A percentile compares a stretch with the other conserved stretches of the same genome.
phyloP scores from a whole-genome alignment of 768 basidiomycete genomes.

The Suillus paluster region DNA sequence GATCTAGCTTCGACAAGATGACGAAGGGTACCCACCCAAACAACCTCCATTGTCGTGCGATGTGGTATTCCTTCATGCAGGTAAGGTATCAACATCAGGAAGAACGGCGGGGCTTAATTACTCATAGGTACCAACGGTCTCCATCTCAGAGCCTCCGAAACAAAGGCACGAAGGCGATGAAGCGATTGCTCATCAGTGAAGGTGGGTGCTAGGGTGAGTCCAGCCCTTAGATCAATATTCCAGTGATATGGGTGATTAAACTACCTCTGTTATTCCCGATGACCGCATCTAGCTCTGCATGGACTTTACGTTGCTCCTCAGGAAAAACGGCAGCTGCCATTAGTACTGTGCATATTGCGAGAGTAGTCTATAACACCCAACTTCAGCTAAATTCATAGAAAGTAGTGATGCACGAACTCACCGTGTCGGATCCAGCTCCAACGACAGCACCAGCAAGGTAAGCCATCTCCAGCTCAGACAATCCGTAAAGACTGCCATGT shows the following conservation, averaged over 20 bases:
- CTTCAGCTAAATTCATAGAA: neutral
- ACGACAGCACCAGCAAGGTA: constrained; percentile 65
- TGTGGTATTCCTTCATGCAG: constrained; percentile 22
- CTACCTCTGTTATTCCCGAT: constrained; percentile 40
- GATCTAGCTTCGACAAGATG: neutral
- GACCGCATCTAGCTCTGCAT: constrained; percentile 40
- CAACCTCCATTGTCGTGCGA: constrained; percentile 25
- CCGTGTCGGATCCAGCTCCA: constrained; percentile 62
- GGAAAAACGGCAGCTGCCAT: constrained; percentile 44
- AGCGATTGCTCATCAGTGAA: constrained; percentile 39
- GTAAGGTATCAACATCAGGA: neutral
- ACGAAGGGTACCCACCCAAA: constrained; percentile 21
- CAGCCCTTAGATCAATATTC: neutral
- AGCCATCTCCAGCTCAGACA: constrained; percentile 56
- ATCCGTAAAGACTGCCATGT: constrained; percentile 46
- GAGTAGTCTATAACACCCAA: constrained; percentile 22
- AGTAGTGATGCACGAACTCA: constrained; percentile 9
- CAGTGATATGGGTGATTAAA: neutral
- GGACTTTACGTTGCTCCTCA: constrained; percentile 36
- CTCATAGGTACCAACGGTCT: constrained; percentile 35
- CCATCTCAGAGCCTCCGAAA: constrained; percentile 42
- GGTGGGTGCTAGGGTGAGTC: constrained; percentile 34
- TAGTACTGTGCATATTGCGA: constrained; percentile 32
- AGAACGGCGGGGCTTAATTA: constrained; percentile 15
- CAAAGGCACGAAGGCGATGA: constrained; percentile 41